Evolutionary conservation across 345 rosid species (phyloP).

Genomic region (Acer negundo): DNA sequence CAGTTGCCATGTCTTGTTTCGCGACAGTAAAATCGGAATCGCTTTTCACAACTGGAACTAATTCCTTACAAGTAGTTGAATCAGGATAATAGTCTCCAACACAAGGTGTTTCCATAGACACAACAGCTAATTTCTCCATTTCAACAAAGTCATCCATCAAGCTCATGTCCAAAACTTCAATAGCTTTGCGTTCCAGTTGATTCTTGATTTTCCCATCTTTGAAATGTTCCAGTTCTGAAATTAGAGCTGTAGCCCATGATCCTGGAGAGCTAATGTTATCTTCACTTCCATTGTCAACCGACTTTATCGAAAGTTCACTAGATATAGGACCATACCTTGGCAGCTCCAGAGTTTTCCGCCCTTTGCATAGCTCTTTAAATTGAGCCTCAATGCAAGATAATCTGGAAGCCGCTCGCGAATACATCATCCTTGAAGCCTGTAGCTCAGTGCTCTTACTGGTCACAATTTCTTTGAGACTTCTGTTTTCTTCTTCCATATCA

Average conservation of each 20-base stretch:
- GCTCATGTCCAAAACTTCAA: constrained; percentile 50
- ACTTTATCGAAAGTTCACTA: constrained; percentile 29
- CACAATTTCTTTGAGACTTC: constrained; percentile 63
- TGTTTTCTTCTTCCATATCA: constrained; percentile 73
- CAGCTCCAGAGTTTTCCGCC: constrained; percentile 37
- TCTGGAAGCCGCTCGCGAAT: constrained; percentile 52
- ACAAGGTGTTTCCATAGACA: constrained; percentile 46
- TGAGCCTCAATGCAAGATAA: constrained; percentile 47
- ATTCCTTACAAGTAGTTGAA: constrained; percentile 28
- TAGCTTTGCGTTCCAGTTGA: constrained; percentile 29
- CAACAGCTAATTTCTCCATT: constrained; percentile 83
- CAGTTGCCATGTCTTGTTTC: constrained; percentile 28
- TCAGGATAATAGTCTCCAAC: constrained; percentile 15
- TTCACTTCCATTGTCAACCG: constrained; percentile 46
- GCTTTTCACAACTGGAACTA: constrained; percentile 30
- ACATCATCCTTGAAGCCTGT: constrained; percentile 50
- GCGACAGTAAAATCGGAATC: neutral
- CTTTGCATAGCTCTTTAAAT: constrained; percentile 29
- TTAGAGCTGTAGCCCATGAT: constrained; percentile 62
- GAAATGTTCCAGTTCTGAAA: constrained; percentile 52
- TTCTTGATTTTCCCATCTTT: constrained; percentile 34
- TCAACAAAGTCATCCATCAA: constrained; percentile 76
- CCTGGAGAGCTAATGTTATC: constrained; percentile 57
- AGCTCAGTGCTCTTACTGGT: constrained; percentile 57
- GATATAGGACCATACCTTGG: constrained; percentile 26